Evolutionary conservation across 306 rosid genomes (phyloP), one percentile per base, ranked within the genome.

Genomic region (Vicia villosa): DNA sequence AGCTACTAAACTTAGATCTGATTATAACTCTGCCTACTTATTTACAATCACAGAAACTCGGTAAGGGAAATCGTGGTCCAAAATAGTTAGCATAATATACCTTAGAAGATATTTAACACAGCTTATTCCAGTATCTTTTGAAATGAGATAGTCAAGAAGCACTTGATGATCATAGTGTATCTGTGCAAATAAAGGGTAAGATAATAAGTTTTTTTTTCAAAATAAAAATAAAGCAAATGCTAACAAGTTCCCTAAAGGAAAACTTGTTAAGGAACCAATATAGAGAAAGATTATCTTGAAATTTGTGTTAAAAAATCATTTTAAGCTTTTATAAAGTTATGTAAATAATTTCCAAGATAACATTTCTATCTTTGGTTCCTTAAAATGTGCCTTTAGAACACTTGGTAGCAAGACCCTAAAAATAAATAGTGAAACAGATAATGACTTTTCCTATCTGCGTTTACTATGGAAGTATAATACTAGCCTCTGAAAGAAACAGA

Each of bases 111-210:
- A 90, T 75, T 93, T 92, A 71, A 84, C 92, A 74, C 96, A 93
- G 72, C 81, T 83, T 59, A 80, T 83, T 82, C 98, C 97, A 9
- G 89, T 80, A 84, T 93, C 91, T 77, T 88, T 93, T 3, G 97
- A 88, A 69, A 93, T 88, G 78, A 90, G 98, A 78, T 90, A 93
- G 77, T 90, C 97, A 75, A 93, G 87, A 73, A 93, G 94, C 82
- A 93, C 89, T 74, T 85, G 90, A 68, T 90, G 98, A 73, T 93
- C 98, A 77, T 93, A 93, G 80, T 82, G 90, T 84, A 93, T 85
- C 98, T 93, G 94, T 82, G 36, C 55, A 52, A 74, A 67, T 69
- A 56, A 79, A 45, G 10, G 15, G 64, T 68, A 28, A 66, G 58
- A 65, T 21, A 20, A 66, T 21, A 9, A 54, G 4, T 24, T 73